Evolutionary conservation across 768 basidiomycete species (phyloP), one percentile per base, ranked within the genome.

Genomic region (Suillus decipiens): DNA sequence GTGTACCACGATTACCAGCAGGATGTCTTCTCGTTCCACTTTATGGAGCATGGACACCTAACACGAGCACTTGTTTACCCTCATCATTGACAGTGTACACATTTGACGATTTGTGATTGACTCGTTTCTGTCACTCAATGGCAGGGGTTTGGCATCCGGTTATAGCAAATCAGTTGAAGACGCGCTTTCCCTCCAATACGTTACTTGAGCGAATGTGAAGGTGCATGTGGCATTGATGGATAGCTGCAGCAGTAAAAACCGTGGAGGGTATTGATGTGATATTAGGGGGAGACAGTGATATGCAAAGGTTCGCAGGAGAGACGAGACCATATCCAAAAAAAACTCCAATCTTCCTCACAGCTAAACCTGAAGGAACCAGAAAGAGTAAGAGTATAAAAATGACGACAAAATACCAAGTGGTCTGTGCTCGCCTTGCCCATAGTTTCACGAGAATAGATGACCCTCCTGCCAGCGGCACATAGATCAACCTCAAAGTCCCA

Each of bases 361-460:
- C 57, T 39, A 61, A 3, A 61, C 60, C 60, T 61, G 36, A 14
- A 54, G 9, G 19, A 19, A n/a, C 59, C 54, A 61, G 41, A 61
- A 39, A 24, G 36, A 59, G 7, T 24, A 8, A 28, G 34, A 2
- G 8, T 59, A 15, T 17, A 10, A 39, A 33, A 59, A 59, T n/a
- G 39, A 31, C 5, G 14, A 58, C 63, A n/a, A 77, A 80, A 56
- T 65, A 98, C 95, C 82, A 99, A 79, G 75, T 93, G 11, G 97
- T 99, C 97, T 97, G 99, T 17, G 99, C 97, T 63, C 97, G 81
- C 62, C 97, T 85, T 22, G 96, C 95, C 96, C 97, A 99, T 53
- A 99, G 83, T 77, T 98, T 98, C 68, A 96, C 85, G 10, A 76
- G 78, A 69, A 83, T 80, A 10, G 82, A 71, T 59, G 85, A 77